Evolutionary conservation across 257 asterid species (phyloP).

Genomic region (Solanum dulcamara): DNA sequence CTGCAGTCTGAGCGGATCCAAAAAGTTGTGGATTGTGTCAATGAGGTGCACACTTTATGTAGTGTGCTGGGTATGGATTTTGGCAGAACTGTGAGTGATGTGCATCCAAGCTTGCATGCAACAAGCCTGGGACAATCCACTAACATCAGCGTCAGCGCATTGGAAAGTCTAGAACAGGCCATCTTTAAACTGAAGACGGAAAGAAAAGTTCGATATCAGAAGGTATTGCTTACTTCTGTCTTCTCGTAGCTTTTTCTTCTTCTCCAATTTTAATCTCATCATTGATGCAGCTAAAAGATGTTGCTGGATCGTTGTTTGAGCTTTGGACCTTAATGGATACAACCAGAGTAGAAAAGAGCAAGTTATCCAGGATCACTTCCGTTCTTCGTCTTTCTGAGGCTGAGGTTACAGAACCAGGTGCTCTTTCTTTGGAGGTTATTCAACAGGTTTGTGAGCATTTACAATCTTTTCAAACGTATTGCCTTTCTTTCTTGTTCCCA

Average conservation of each 20-base stretch:
- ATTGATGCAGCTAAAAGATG: constrained; percentile 4
- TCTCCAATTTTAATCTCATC: neutral
- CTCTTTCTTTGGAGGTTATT: constrained; percentile 4
- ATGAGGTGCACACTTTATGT: constrained; percentile 3
- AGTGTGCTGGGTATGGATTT: constrained; percentile 5
- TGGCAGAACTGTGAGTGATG: constrained; percentile 4
- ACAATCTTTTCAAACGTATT: neutral
- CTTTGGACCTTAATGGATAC: constrained; percentile 13
- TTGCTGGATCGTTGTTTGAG: neutral
- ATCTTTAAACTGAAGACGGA: neutral
- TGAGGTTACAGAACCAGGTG: neutral
- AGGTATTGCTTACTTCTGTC: neutral
- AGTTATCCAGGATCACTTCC: constrained; percentile 1
- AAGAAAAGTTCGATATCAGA: neutral
- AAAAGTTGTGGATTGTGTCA: constrained; percentile 5
- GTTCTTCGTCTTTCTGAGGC: neutral
- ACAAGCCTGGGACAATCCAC: neutral
- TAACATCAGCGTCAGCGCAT: neutral
- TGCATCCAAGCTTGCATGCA: constrained; percentile 7
- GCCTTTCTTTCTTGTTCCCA: neutral
- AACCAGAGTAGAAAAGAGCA: constrained; percentile 5
- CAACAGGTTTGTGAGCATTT: neutral
- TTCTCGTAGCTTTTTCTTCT: neutral
- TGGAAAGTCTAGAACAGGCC: neutral
- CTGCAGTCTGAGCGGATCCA: constrained; percentile 8